phyloP scores from a whole-genome alignment of 2,329 filamentous ascomycete genomes.

The Fusarium fracticaudum region DNA sequence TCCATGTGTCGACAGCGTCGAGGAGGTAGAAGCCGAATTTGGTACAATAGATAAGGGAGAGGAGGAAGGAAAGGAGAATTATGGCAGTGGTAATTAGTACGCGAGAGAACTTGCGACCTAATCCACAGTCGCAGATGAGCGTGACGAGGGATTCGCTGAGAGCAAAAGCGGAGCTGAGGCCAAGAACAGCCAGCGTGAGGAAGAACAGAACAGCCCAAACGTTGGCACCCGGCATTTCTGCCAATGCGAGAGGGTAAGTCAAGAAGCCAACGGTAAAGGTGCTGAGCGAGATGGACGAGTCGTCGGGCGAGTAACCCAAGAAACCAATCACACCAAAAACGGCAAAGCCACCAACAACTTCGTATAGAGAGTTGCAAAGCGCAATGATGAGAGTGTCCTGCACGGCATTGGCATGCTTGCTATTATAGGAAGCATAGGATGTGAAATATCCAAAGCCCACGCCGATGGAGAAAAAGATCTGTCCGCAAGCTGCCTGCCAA shows the following conservation, averaged over 20 bases:
- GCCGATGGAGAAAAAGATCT: conserved; percentile 52
- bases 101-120: not conserved
- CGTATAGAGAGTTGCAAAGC: not conserved
- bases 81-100: not conserved
- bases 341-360: not conserved
- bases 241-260: not conserved
- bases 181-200: not conserved
- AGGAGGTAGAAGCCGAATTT: not conserved
- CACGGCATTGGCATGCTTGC: conserved; percentile 55
- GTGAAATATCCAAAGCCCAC: conserved; percentile 66
- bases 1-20: not conserved
- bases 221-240: not conserved
- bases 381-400: not conserved
- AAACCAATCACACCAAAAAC: not conserved
- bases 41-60: not conserved
- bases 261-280: not conserved
- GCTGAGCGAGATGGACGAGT: not conserved
- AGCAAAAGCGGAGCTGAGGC: not conserved
- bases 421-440: conserved; percentile 64
- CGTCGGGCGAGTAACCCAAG: not conserved
- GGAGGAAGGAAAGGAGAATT: not conserved
- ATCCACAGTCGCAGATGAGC: not conserved
- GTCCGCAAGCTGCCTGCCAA: conserved; percentile 64
- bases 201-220: not conserved
- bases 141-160: not conserved